Base-by-base conservation (phyloP, 2,329 filamentous ascomycete genomes). In the Nemania sp. region DNA sequence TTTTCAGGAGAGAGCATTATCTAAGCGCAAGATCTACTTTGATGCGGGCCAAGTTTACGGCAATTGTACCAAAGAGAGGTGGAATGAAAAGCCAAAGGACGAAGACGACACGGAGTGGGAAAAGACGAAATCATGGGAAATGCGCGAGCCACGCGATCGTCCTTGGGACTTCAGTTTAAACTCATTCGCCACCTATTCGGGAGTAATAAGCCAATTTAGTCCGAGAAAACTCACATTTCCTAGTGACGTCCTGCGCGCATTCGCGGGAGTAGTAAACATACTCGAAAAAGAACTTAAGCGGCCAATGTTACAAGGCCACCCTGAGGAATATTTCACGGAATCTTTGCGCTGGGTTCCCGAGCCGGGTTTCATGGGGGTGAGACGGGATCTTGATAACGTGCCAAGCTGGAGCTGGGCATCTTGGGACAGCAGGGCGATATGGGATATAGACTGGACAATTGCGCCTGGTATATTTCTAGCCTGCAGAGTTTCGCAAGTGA, bases 351-450 rank as follows among this genome's bases (percentile, higher is more conserved):
- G 57, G 57, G 52, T 64, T 41, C 66, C 62, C 8, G 4, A 54
- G 5, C 49, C 62, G 20, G 52, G 66, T 11, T 55, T 57, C 43
- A 57, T 53, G 27, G 47, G 13, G 22, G 18, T 41, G 49, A 62
- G 62, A 43, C 15, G 49, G 18, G n/a, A 24, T 20, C 20, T 65
- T 20, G 32, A 51, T 22, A 38, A 29, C 18, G 43, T 68, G n/a
- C 52, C 53, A 29, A 62, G 51, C 32, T 68, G 53, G 66, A 68
- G 66, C 32, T 66, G 62, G 53, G 53, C 58, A 11, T 51, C 62
- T n/a, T 68, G 66, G 57, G 57, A 68, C 4, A 55, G 55, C 27
- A 60, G n/a, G 20, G 27, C 41, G 18, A 65, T 49, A 6, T 65
- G 38, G 62, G 38, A 38, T 18, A 51, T 18, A 41, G 56, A 61